Conservation (phyloP, 345 rosid genomes). For the Cochlearia excelsa region DNA sequence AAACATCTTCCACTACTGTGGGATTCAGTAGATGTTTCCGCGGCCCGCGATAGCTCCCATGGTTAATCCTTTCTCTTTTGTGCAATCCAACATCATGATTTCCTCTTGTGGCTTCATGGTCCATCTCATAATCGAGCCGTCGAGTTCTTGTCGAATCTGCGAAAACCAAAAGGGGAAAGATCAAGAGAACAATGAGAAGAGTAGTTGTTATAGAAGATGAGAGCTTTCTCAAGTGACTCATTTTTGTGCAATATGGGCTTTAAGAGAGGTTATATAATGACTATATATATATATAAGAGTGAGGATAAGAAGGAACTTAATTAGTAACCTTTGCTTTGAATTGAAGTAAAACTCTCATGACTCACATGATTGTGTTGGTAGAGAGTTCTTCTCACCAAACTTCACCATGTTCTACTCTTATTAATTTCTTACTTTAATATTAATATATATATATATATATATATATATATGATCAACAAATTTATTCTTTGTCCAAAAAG, state of each 20-base stretch:
- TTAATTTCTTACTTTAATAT: too few relatives aligned
- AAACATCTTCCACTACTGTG: slow-evolving; percentile 6
- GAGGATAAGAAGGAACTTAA: slow-evolving; percentile 19
- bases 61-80: slow-evolving; percentile 28
- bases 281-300: slow-evolving; percentile 27
- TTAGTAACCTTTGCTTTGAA: slow-evolving; percentile 28
- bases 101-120: slow-evolving; percentile 6
- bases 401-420: too few relatives aligned
- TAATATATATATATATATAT: too few relatives aligned
- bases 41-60: slow-evolving; percentile 33
- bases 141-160: slow-evolving; percentile 23
- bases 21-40: slow-evolving; percentile 31
- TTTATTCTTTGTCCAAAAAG: slow-evolving; percentile 28
- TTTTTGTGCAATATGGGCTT: slow-evolving; percentile 1
- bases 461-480: slow-evolving; percentile 8
- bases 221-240: slow-evolving; percentile 29
- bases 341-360: slow-evolving; percentile 37
- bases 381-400: not conserved
- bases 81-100: slow-evolving; percentile 13
- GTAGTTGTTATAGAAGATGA: slow-evolving; percentile 18
- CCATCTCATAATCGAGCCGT: slow-evolving; percentile 2
- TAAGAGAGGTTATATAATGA: slow-evolving; percentile 31
- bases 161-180: slow-evolving; percentile 25
- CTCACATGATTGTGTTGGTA: slow-evolving; percentile 33
- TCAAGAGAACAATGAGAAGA: slow-evolving; percentile 22